Evolutionary conservation across 108 stramenopile genomes (phyloP).

Genomic region (Cyclotella atomus): DNA sequence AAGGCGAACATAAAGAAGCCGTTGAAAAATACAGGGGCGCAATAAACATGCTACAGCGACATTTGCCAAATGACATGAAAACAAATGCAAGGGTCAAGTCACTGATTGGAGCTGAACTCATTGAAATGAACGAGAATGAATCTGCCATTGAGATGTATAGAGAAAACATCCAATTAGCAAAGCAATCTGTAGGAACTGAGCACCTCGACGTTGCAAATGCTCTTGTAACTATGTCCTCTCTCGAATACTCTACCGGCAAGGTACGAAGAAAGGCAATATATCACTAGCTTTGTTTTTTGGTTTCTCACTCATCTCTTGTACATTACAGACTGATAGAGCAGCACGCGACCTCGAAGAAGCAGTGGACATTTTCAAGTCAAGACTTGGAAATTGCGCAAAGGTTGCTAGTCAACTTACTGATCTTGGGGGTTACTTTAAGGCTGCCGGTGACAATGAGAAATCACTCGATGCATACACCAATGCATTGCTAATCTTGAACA

Average conservation of each 20-base stretch:
- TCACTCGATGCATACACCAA: constrained; percentile 67
- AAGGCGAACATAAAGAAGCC: constrained; percentile 47
- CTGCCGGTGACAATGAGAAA: constrained; percentile 63
- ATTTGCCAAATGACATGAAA: constrained; percentile 60
- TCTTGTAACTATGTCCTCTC: constrained; percentile 61
- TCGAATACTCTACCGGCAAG: constrained; percentile 11
- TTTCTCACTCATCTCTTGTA: too few relatives aligned
- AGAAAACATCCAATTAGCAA: constrained; percentile 63
- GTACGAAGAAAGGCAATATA: too few relatives aligned
- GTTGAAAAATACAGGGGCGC: constrained; percentile 71
- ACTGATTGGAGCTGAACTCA: constrained; percentile 68
- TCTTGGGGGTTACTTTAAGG: constrained; percentile 63
- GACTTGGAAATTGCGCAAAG: constrained; percentile 68
- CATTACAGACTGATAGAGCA: constrained; percentile 56
- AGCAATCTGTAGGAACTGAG: constrained; percentile 67
- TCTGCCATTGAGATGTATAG: constrained; percentile 70
- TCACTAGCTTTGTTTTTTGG: too few relatives aligned
- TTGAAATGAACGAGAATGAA: constrained; percentile 60
- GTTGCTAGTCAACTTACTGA: constrained; percentile 72
- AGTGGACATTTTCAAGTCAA: constrained; percentile 66
- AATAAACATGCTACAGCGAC: constrained; percentile 60
- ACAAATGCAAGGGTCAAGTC: constrained; percentile 65
- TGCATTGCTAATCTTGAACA: constrained; percentile 64
- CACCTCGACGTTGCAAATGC: constrained; percentile 80
- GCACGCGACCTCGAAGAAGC: constrained; percentile 74